Evolutionary conservation across 768 basidiomycete genomes (phyloP).

Genomic region (Termitomyces sp.): DNA sequence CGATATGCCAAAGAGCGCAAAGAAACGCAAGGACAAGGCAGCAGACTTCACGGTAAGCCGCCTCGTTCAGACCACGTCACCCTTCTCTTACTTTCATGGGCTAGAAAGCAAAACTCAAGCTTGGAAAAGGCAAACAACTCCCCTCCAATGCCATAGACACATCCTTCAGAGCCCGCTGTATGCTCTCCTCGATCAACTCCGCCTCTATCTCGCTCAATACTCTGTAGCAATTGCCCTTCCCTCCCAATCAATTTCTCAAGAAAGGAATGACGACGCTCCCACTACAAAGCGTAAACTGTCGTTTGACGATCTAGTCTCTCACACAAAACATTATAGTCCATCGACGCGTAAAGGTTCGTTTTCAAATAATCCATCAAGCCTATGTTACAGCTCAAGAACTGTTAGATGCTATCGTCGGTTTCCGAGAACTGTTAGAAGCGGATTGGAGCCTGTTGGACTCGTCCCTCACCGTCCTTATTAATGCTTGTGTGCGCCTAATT

Average conservation of each 20-base stretch:
- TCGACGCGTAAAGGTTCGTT: constrained; percentile 66
- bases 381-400: background rate
- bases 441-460: constrained; percentile 53
- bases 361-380: background rate
- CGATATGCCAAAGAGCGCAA: constrained; percentile 79
- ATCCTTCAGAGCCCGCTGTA: constrained; percentile 92
- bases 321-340: constrained; percentile 81
- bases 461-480: constrained; percentile 52
- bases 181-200: constrained; percentile 23
- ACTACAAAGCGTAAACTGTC: constrained; percentile 75
- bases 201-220: background rate
- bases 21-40: constrained; percentile 83
- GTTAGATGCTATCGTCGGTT: constrained; percentile 68
- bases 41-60: constrained; percentile 75
- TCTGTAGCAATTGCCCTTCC: constrained; percentile 83
- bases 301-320: constrained; percentile 70
- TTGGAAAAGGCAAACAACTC: constrained; percentile 88
- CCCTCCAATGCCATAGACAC: constrained; percentile 90
- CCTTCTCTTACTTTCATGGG: background rate
- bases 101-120: constrained; percentile 94
- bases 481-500: constrained; percentile 65
- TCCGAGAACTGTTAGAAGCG: constrained; percentile 66
- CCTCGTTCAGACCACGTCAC: background rate
- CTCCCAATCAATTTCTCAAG: constrained; percentile 67
- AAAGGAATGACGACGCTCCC: constrained; percentile 54